Percentiles rank a stretch among this genome's conserved stretches.
Conservation (phyloP, 768 basidiomycete genomes). For the Tricholoma terreum region DNA sequence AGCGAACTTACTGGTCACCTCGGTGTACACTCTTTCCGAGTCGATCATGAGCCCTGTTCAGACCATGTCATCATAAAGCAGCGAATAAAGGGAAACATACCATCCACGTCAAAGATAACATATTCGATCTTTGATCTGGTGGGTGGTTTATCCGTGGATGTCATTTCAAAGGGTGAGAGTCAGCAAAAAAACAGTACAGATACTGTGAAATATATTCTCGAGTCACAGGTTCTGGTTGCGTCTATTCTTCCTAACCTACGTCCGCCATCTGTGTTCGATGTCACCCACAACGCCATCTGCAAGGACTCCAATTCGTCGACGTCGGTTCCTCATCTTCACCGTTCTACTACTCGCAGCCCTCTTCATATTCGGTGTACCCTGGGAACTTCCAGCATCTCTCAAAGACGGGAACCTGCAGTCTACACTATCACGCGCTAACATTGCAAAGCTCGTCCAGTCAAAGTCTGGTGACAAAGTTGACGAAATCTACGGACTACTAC, state of each 20-base stretch:
- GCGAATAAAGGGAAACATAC: constrained; percentile 26
- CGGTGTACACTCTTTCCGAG: constrained; percentile 72
- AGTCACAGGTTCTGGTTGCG: too few species aligned
- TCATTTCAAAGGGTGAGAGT: constrained; percentile 1
- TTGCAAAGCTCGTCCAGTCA: constrained; percentile 36
- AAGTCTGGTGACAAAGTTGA: constrained; percentile 31
- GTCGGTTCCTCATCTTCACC: constrained; percentile 43
- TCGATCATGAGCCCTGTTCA: constrained; percentile 67
- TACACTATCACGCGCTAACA: constrained; percentile 36
- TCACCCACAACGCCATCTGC: constrained; percentile 13
- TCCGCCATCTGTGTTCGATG: constrained; percentile 10
- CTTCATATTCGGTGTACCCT: constrained; percentile 42
- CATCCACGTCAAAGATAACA: constrained; percentile 75
- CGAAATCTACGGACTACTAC: constrained; percentile 72
- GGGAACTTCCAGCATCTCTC: constrained; percentile 37
- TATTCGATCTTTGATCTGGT: constrained; percentile 44
- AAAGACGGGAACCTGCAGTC: constrained; percentile 29
- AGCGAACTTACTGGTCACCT: constrained; percentile 64
- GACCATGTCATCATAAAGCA: background rate
- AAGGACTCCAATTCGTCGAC: constrained; percentile 34
- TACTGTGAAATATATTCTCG: too few species aligned
- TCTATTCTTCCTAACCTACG: too few species aligned
- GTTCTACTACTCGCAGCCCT: constrained; percentile 34
- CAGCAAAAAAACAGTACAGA: too few species aligned
- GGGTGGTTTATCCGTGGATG: constrained; percentile 9